phyloP scores from a whole-genome alignment of 345 rosid genomes.

The Carallia pectinifolia region DNA sequence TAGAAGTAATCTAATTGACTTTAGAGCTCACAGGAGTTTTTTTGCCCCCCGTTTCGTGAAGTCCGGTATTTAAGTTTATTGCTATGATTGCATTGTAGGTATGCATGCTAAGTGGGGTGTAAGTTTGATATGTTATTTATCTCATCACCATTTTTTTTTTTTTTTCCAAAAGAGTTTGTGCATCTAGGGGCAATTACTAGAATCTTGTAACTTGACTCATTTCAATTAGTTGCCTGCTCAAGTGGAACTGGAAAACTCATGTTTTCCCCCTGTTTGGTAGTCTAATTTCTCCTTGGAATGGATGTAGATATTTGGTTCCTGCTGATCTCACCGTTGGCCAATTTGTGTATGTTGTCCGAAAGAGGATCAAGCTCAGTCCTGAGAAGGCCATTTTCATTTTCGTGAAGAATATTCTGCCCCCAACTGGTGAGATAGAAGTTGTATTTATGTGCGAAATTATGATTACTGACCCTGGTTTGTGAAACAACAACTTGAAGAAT shows the following conservation, averaged over 20 bases:
- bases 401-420: slow-evolving; percentile 69
- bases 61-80: too few species aligned
- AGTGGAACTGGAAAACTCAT: neutral
- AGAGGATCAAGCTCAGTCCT: slow-evolving; percentile 82
- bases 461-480: neutral
- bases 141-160: too few species aligned
- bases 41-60: too few species aligned
- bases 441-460: neutral
- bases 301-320: slow-evolving; percentile 72
- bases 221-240: too few species aligned
- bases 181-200: too few species aligned
- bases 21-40: too few species aligned
- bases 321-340: slow-evolving; percentile 86
- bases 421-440: slow-evolving; percentile 51
- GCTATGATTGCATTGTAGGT: too few species aligned
- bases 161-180: too few species aligned
- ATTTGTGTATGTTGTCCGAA: slow-evolving; percentile 74
- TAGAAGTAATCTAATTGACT: too few species aligned
- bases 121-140: too few species aligned
- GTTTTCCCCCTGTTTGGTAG: neutral
- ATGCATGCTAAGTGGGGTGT: too few species aligned
- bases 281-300: neutral
- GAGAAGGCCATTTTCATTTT: slow-evolving; percentile 81
- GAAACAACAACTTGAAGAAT: neutral
- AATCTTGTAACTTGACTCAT: too few species aligned